phyloP scores from a whole-genome alignment of 345 rosid genomes.

The Microcos paniculata region DNA sequence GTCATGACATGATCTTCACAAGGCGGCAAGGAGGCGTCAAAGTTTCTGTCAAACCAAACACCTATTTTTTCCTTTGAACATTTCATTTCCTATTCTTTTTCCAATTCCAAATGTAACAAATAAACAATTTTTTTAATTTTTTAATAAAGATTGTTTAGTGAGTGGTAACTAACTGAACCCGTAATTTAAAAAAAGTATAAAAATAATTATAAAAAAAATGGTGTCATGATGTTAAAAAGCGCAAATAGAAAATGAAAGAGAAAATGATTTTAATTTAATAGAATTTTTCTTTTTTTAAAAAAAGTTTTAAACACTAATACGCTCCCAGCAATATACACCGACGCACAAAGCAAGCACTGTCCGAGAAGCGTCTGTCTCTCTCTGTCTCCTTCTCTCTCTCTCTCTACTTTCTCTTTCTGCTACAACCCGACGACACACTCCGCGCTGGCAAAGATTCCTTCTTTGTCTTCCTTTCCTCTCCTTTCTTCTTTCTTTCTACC shows the following conservation, averaged over 20 bases:
- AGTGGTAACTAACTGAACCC: neutral
- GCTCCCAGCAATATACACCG: slow-evolving; percentile 4
- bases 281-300: neutral
- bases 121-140: neutral
- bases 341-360: neutral
- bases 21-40: slow-evolving; percentile 27
- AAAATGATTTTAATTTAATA: neutral
- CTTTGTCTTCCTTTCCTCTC: slow-evolving; percentile 25
- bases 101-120: neutral
- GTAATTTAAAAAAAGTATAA: neutral
- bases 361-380: neutral
- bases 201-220: neutral
- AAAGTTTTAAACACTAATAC: neutral
- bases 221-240: neutral
- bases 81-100: neutral
- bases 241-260: neutral
- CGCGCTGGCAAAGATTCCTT: slow-evolving; percentile 77
- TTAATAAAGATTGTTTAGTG: neutral
- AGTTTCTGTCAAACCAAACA: slow-evolving; percentile 37
- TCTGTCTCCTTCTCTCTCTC: neutral
- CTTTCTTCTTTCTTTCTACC: slow-evolving; percentile 9
- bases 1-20: neutral
- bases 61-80: neutral
- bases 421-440: slow-evolving; percentile 58
- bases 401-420: slow-evolving; percentile 27